phyloP scores from a whole-genome alignment of 1,284 basidiomycete genomes.

The Sphagnurus paluster region DNA sequence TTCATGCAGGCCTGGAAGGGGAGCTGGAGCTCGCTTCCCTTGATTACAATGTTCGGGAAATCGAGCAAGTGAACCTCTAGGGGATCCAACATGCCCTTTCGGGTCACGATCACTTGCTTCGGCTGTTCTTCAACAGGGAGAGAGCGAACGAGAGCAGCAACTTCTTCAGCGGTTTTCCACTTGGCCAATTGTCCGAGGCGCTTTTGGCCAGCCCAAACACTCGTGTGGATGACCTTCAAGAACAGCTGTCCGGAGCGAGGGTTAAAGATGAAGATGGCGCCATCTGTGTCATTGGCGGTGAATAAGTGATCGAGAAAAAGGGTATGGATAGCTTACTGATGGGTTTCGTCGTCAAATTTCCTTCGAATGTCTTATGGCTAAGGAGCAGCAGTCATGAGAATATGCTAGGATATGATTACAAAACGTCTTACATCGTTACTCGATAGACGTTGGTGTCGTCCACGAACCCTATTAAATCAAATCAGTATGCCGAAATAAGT shows the following conservation, averaged over 20 bases:
- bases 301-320: not conserved
- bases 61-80: conserved; percentile 98
- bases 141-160: conserved; percentile 95
- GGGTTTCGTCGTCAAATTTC: conserved; percentile 99
- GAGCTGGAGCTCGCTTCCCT: conserved; percentile 96
- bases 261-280: conserved; percentile 99
- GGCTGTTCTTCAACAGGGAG: conserved; percentile 99
- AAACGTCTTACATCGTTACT: conserved; percentile 79
- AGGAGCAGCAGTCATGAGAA: conserved; percentile 13
- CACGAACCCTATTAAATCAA: conserved; percentile 74
- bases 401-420: not conserved
- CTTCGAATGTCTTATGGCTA: conserved; percentile 98
- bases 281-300: conserved; percentile 51
- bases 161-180: conserved; percentile 99
- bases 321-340: conserved; percentile 65
- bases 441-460: conserved; percentile 99
- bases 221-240: conserved; percentile 99
- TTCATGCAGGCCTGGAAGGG: conserved; percentile 99
- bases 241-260: conserved; percentile 98
- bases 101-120: conserved; percentile 98
- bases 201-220: conserved; percentile 99
- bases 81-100: conserved; percentile 99
- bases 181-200: conserved; percentile 99
- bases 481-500: conserved; percentile 4
- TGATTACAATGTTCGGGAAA: conserved; percentile 99